phyloP scores from a whole-genome alignment of 768 basidiomycete genomes.

The Lentinula raphanica region DNA sequence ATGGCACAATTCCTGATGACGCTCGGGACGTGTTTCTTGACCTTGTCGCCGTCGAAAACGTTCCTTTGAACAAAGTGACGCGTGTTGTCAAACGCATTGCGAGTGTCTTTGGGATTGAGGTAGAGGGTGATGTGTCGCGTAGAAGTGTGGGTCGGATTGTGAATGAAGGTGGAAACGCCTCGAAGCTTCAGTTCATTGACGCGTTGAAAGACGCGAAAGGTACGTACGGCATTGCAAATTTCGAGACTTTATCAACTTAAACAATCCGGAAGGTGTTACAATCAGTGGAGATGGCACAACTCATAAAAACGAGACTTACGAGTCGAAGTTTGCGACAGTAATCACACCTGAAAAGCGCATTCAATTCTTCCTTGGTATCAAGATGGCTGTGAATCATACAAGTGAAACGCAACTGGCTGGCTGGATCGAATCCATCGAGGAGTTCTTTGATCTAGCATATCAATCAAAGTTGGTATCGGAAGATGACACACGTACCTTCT shows the following conservation, averaged over 20 bases:
- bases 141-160: neutral
- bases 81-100: neutral
- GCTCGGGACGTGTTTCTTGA: neutral
- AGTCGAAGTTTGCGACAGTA: neutral
- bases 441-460: too few relatives aligned
- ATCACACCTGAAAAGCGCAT: neutral
- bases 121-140: neutral
- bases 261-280: neutral
- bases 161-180: constrained; percentile 1
- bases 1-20: neutral
- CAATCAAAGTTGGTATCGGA: too few relatives aligned
- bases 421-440: too few relatives aligned
- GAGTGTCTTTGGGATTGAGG: neutral
- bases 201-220: neutral
- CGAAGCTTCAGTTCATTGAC: too few relatives aligned
- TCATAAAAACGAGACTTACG: constrained; percentile 1
- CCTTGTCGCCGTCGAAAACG: neutral
- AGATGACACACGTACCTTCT: too few relatives aligned
- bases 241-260: neutral
- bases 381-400: constrained; percentile 14
- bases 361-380: too few relatives aligned
- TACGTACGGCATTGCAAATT: neutral
- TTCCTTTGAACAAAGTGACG: neutral
- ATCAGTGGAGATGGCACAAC: neutral
- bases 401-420: constrained; percentile 19